Evolutionary conservation across 2,329 filamentous ascomycete genomes (phyloP), one percentile per base, ranked within the genome.

Genomic region (Aaosphaeria pasadenensis): DNA sequence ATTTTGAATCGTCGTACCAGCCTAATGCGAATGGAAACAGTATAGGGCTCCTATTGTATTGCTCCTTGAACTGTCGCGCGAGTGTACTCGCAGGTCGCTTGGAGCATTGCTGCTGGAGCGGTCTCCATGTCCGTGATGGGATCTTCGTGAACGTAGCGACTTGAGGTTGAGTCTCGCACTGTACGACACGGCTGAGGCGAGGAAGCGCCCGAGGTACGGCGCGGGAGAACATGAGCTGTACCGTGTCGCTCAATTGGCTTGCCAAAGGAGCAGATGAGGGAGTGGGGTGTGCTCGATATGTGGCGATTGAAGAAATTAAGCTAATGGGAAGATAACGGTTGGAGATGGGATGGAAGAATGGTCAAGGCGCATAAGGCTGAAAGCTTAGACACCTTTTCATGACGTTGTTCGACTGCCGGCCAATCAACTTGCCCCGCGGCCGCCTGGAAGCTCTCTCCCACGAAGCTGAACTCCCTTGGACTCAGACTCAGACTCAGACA

Each of bases 21-120:
- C 60, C 54, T 13, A 66, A 46, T 6, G 66, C 68, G 44, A 69
- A 55, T 4, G 71, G 63, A 36, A 76, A 67, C 30, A 69, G 49
- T 39, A 75, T 52, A 1, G 75, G 75, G 43, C 72, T 69, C 32
- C 63, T 57, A 4, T 53, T 57, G 48, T 63, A 71, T 28, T 76
- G 65, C 11, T 66, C 63, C 28, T 58, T 58, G 45, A 64, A 64
- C 29, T 60, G 55, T 24, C 50, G 54, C 6, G 59, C 47, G 28
- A 66, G 48, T 31, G 59, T 62, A 5, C 64, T 65, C 39, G 47
- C 46, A 44, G 69, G 49, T n/a, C 66, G 63, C 47, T 58, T 54
- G 17, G 51, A 51, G 47, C 56, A 48, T 48, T 58, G 60, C 47
- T 63, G 64, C 46, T 59, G 61, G 17, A 51, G 33, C 24, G 58